Base-by-base conservation (phyloP, 176 grass and related monocot species). In the Aegilops umbellulata region DNA sequence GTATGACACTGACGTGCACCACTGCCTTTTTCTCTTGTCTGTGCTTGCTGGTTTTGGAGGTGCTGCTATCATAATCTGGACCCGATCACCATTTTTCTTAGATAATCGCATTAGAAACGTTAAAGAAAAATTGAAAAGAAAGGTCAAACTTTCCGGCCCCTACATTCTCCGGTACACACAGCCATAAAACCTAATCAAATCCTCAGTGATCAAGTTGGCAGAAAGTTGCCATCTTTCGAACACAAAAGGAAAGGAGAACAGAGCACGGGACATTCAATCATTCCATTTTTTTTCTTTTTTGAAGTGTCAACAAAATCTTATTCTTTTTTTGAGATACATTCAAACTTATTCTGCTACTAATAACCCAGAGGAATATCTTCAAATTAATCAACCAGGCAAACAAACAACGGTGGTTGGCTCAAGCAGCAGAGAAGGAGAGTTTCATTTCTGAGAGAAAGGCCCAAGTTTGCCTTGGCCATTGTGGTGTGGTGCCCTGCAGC, bases 361-460 rank as follows among this genome's bases (percentile, higher is more conserved):
- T 76, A 67, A 81, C 41, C 35, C 7, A 76, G 70, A 60, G 11
- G 79, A 82, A 53, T 51, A 32, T 89, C 22, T 8, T 73, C 65
- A 6, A 29, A 83, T 63, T 63, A 82, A 71, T 57, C 80, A 82
- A 69, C 70, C 10, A 82, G 73, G 66, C 58, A 67, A 83, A 38
- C 27, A 73, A 76, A 74, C 58, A 87, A 44, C 44, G 35, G 68
- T 76, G 76, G 68, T 87, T 87, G 81, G 80, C 75, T 44, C 65
- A 41, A 58, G 4, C 25, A 78, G 64, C 72, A 42, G 16, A 79
- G 26, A 41, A 74, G 24, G 74, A 66, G 31, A 74, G 25, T 42
- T 22, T 22, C 53, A 57, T 57, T 22, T 22, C 65, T 24, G 42
- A 26, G 67, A 81, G 73, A 49, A 32, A 49, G 10, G 63, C 26